Base-by-base conservation (phyloP, 495 filamentous ascomycete species). In the Echria macrotheca region DNA sequence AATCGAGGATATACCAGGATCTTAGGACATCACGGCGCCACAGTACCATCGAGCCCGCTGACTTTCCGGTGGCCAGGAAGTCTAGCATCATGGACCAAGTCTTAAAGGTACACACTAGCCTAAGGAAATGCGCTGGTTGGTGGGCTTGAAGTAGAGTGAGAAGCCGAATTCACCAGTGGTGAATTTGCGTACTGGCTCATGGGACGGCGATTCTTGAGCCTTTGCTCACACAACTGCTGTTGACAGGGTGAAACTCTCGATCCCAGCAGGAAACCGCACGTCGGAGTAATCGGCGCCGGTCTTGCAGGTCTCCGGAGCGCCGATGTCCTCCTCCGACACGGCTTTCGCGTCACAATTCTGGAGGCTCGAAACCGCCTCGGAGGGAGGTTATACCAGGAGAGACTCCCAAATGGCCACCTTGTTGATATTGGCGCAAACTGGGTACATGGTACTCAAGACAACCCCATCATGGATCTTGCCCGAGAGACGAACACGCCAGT, bases 371-470 rank as follows among this genome's bases (percentile, higher is more conserved):
- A 91, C 68, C 77, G 93, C 23, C 66, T 95, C 47, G 93, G 93
- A 8, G 93, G 93, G 6, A 78, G 91, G 48, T 80, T 95, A 67
- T 67, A 69, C 39, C 77, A 80, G 54, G 58, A 67, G 31, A 59
- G 48, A n/a, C 59, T 79, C 0, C 66, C 73, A 3, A 70, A 69
- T 17, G 74, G 69, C 6, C 70, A 76, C 14, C 50, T 73, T n/a
- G 63, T 77, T 10, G 72, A 75, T 56, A 85, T 88, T 17, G 91
- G 91, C 5, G 84, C 91, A 5, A 97, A 96, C 60, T 96, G 91
- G 91, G 94, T 96, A 21, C 91, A 97, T 64, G 93, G 93, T 28
- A 85, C 86, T 0, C 76, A 82, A 1, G 68, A 85, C 40, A 98
- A 96, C 60, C 91, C 93, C 4, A 91, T 98, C 33, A 65, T 86